Conservation (phyloP, 257 asterid genomes). For the Orobanche coerulescens region DNA sequence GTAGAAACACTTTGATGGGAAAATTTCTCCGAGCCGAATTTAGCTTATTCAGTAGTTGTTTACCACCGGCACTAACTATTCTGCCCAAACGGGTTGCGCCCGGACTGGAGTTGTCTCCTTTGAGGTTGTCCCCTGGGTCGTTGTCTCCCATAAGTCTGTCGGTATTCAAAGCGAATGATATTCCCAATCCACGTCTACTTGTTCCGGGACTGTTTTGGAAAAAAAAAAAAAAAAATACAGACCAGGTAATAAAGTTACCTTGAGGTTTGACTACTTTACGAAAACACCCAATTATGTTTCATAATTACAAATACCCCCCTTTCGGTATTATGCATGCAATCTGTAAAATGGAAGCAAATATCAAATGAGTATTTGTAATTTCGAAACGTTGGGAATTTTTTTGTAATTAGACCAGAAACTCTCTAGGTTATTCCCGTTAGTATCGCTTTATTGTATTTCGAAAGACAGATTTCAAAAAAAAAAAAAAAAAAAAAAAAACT, state of each 20-base stretch:
- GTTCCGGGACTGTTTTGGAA: slow-evolving; percentile 27
- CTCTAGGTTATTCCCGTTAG: no score
- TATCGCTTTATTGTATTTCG: no score
- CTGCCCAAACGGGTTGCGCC: slow-evolving; percentile 92
- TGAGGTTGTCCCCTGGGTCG: slow-evolving; percentile 37
- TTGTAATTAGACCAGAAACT: not conserved
- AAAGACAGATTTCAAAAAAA: no score
- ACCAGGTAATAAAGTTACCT: not conserved
- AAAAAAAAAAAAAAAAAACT: no score
- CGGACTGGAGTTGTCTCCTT: slow-evolving; percentile 32
- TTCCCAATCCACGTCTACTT: slow-evolving; percentile 34
- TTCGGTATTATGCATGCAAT: no score
- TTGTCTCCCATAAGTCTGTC: slow-evolving; percentile 56
- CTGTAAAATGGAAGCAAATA: not conserved
- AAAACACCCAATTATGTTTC: not conserved
- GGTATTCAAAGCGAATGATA: slow-evolving; percentile 56
- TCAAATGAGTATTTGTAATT: not conserved
- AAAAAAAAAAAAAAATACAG: not conserved
- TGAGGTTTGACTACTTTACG: not conserved
- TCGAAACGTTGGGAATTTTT: not conserved
- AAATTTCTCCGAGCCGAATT: slow-evolving; percentile 75
- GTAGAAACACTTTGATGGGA: slow-evolving; percentile 84
- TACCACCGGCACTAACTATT: slow-evolving; percentile 76
- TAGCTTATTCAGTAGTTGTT: slow-evolving; percentile 62
- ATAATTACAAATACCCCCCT: not conserved